Percentiles rank a stretch among this genome's conserved stretches.
These are phyloP conservation scores for Candida suzukii DNA, from an alignment of 805 yeast species.

Conservation along the genomic window DNA sequence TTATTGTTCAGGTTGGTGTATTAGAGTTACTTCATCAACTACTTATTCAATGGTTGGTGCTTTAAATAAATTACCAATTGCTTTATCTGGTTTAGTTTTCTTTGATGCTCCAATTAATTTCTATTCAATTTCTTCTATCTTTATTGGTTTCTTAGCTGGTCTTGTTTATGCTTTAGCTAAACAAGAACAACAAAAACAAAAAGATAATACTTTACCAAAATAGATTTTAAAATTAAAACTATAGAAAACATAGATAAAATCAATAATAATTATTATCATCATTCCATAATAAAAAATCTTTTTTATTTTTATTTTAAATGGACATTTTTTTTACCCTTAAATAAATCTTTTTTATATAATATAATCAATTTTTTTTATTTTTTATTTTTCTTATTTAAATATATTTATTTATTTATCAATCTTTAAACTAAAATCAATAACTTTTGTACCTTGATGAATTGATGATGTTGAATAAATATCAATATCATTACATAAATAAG, in stretches of 20 bases:
- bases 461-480: constrained; percentile 89
- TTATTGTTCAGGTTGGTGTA: constrained; percentile 99
- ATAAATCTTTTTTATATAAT: no score
- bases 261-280: background rate
- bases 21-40: constrained; percentile 96
- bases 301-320: constrained; percentile 1
- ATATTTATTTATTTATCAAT: constrained; percentile 28
- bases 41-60: constrained; percentile 99
- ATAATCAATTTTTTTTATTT: no score
- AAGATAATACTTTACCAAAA: constrained; percentile 28
- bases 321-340: no score
- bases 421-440: constrained; percentile 81
- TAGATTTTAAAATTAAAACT: constrained; percentile 4
- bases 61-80: constrained; percentile 94
- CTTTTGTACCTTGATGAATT: constrained; percentile 84
- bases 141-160: constrained; percentile 93
- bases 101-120: constrained; percentile 94
- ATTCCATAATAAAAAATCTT: background rate
- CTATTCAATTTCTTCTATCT: constrained; percentile 80
- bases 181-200: constrained; percentile 68
- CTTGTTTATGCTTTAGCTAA: constrained; percentile 93
- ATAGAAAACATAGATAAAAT: background rate
- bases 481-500: constrained; percentile 67
- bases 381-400: no score
- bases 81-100: constrained; percentile 88